A percentile compares a stretch with the other conserved stretches of the same genome.
phyloP scores from a whole-genome alignment of 768 basidiomycete genomes.

The Suillus alpinus region DNA sequence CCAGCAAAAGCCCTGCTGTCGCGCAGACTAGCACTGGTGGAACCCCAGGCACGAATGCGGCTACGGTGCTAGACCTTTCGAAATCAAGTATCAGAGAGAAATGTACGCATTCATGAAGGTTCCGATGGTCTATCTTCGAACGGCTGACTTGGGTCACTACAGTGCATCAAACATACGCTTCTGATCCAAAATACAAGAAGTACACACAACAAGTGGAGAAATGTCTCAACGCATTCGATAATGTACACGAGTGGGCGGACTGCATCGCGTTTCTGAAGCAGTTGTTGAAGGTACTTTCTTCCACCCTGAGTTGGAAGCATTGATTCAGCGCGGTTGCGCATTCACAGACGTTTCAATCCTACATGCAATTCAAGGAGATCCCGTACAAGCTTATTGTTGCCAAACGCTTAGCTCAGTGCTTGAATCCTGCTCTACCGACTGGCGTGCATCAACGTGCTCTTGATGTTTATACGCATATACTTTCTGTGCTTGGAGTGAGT shows the following conservation, averaged over 20 bases:
- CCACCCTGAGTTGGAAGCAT: background rate
- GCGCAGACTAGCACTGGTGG: background rate
- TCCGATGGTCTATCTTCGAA: background rate
- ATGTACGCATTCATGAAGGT: background rate
- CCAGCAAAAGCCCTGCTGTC: background rate
- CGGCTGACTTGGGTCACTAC: constrained; percentile 34
- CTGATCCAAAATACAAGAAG: constrained; percentile 94
- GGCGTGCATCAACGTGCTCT: constrained; percentile 96
- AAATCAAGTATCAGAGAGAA: background rate
- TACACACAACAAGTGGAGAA: constrained; percentile 91
- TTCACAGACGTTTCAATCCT: constrained; percentile 85
- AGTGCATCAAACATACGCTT: constrained; percentile 54
- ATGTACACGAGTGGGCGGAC: constrained; percentile 98
- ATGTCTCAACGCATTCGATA: constrained; percentile 90
- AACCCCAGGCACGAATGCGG: background rate
- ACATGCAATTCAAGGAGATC: constrained; percentile 93
- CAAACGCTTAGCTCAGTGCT: constrained; percentile 92
- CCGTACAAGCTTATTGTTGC: constrained; percentile 92
- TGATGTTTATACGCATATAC: constrained; percentile 91
- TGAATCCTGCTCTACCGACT: constrained; percentile 96
- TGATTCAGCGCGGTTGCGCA: constrained; percentile 3
- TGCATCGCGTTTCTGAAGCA: constrained; percentile 97
- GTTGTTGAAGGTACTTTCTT: constrained; percentile 69
- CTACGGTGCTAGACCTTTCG: background rate
- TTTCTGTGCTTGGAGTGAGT: constrained; percentile 86